These are phyloP conservation scores for Aspergillus sp. DNA, from an alignment of 2,329 filamentous ascomycete species.

Conservation along the genomic window DNA sequence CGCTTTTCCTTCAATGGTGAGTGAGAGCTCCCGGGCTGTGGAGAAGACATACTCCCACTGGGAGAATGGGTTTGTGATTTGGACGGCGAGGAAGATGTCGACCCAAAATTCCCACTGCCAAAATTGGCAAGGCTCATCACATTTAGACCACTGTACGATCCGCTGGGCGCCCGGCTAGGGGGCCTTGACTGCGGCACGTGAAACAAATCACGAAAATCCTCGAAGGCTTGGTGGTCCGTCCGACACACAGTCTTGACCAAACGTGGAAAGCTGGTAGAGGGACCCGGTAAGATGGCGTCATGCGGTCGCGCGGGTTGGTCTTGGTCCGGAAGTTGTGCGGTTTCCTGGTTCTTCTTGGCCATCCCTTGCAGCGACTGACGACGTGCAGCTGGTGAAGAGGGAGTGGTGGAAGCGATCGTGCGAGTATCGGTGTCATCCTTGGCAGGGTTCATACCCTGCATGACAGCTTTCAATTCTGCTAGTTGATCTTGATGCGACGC, in stretches of 20 bases:
- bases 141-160: slow-evolving; percentile 59
- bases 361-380: slow-evolving; percentile 49
- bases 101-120: slow-evolving; percentile 42
- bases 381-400: slow-evolving; percentile 68
- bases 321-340: slow-evolving; percentile 47
- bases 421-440: slow-evolving; percentile 64
- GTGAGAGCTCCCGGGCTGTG: slow-evolving; percentile 37
- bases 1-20: slow-evolving; percentile 74
- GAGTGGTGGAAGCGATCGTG: slow-evolving; percentile 61
- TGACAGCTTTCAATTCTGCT: slow-evolving; percentile 79
- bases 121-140: slow-evolving; percentile 50
- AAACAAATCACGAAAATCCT: slow-evolving; percentile 76
- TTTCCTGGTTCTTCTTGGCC: slow-evolving; percentile 53
- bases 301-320: slow-evolving; percentile 29
- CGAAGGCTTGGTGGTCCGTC: slow-evolving; percentile 71
- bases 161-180: slow-evolving; percentile 63
- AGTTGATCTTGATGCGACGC: slow-evolving; percentile 90
- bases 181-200: slow-evolving; percentile 58
- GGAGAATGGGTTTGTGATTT: slow-evolving; percentile 54
- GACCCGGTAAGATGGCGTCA: slow-evolving; percentile 53
- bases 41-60: slow-evolving; percentile 34
- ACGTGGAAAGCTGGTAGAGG: slow-evolving; percentile 69
- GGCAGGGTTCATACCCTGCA: slow-evolving; percentile 73
- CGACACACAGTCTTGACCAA: slow-evolving; percentile 77
- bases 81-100: slow-evolving; percentile 52